Evolutionary conservation across 1,139 yeast genomes (phyloP).

Genomic region (Candida sojae): DNA sequence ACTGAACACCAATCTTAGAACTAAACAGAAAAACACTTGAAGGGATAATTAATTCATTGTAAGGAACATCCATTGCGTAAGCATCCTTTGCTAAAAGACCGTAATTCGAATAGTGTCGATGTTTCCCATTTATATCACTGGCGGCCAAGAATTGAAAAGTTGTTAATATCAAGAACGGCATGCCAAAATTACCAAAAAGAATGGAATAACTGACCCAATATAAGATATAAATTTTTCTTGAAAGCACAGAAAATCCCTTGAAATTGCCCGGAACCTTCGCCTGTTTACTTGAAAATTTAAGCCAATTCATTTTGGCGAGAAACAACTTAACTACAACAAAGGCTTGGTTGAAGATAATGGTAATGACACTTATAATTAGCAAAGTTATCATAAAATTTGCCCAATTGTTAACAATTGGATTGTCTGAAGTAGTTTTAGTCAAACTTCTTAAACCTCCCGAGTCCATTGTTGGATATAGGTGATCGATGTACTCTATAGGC

Average conservation of each 20-base stretch:
- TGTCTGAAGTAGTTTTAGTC: slow-evolving; percentile 28
- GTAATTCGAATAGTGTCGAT: slow-evolving; percentile 17
- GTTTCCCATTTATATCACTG: slow-evolving; percentile 16
- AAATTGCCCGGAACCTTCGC: slow-evolving; percentile 2
- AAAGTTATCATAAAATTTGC: slow-evolving; percentile 42
- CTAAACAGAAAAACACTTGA: slow-evolving; percentile 9
- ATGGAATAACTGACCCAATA: slow-evolving; percentile 35
- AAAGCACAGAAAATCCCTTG: slow-evolving; percentile 11
- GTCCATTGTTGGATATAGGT: slow-evolving; percentile 36
- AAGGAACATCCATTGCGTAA: slow-evolving; percentile 28
- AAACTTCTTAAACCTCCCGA: slow-evolving; percentile 35
- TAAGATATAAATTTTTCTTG: slow-evolving; percentile 23
- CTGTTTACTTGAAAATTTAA: slow-evolving; percentile 9
- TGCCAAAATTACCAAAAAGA: slow-evolving; percentile 39
- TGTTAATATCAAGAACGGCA: slow-evolving; percentile 49
- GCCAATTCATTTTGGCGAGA: slow-evolving; percentile 14
- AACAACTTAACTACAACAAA: slow-evolving; percentile 21
- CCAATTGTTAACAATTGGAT: slow-evolving; percentile 37
- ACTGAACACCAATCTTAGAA: background rate
- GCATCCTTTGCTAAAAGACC: slow-evolving; percentile 22
- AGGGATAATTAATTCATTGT: slow-evolving; percentile 26
- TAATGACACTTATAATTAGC: slow-evolving; percentile 28
- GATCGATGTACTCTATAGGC: slow-evolving; percentile 19
- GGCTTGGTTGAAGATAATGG: slow-evolving; percentile 23
- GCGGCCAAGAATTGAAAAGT: slow-evolving; percentile 36